Evolutionary conservation across 176 grass and related monocot species (phyloP).

Genomic region (sorghum (Sorghum bicolor)): Sorghum_bicolor_NCBIv3 NC_012872.2:67169001-67169500

Average conservation of each 20-base stretch:
- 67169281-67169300: too few species aligned
- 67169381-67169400: not conserved
- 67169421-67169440: too few species aligned
- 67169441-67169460: slow-evolving; percentile 39
- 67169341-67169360: not conserved
- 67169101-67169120: slow-evolving; percentile 25
- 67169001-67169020: too few species aligned
- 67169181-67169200: slow-evolving; percentile 27
- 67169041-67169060: too few species aligned
- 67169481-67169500: slow-evolving; percentile 61
- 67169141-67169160: slow-evolving; percentile 69
- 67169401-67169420: not conserved
- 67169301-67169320: not conserved
- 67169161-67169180: slow-evolving; percentile 61
- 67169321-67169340: not conserved
- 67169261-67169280: not conserved
- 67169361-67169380: not conserved
- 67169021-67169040: too few species aligned
- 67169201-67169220: slow-evolving; percentile 47
- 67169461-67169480: slow-evolving; percentile 64
- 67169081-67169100: not conserved
- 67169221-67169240: slow-evolving; percentile 64
- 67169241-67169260: slow-evolving; percentile 16
- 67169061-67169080: too few species aligned
- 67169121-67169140: slow-evolving; percentile 55